These are phyloP conservation scores for Trichoderma citrinoviride DNA, from an alignment of 2,329 filamentous ascomycete genomes.

Conservation along the genomic window DNA sequence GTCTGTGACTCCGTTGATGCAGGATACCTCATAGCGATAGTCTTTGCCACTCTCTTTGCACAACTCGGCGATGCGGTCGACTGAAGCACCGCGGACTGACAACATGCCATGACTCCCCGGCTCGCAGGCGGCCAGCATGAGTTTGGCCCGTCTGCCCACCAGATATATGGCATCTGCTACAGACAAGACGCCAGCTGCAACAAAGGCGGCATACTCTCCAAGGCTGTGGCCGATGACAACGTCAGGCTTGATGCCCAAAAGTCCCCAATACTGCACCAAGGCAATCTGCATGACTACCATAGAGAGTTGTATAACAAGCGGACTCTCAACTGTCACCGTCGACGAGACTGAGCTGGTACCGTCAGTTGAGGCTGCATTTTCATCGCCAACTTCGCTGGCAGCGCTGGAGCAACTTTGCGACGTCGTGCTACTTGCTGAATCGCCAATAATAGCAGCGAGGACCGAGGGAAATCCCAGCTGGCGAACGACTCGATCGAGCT, in stretches of 20 bases:
- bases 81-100: conserved; percentile 40
- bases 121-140: conserved; percentile 64
- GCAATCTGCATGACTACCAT: conserved; percentile 47
- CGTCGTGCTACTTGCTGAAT: not conserved
- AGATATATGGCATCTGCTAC: conserved; percentile 71
- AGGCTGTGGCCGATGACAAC: conserved; percentile 58
- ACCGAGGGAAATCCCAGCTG: not conserved
- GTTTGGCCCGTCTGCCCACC: conserved; percentile 64
- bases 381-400: conserved; percentile 24
- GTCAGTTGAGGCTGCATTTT: conserved; percentile 30
- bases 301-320: not conserved
- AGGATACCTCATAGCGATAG: conserved; percentile 62
- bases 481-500: conserved; percentile 53
- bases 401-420: not conserved
- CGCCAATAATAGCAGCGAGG: not conserved
- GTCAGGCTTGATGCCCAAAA: conserved; percentile 51
- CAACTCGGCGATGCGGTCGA: conserved; percentile 53
- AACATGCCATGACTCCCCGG: conserved; percentile 63
- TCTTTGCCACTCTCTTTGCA: conserved; percentile 53
- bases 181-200: conserved; percentile 68
- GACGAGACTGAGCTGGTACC: not conserved
- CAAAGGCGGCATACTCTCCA: conserved; percentile 45
- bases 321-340: not conserved
- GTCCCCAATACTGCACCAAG: conserved; percentile 52
- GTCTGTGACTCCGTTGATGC: conserved; percentile 46